Evolutionary conservation across 139 green algal genomes (phyloP).

Genomic region (Haematococcus lacustris): DNA sequence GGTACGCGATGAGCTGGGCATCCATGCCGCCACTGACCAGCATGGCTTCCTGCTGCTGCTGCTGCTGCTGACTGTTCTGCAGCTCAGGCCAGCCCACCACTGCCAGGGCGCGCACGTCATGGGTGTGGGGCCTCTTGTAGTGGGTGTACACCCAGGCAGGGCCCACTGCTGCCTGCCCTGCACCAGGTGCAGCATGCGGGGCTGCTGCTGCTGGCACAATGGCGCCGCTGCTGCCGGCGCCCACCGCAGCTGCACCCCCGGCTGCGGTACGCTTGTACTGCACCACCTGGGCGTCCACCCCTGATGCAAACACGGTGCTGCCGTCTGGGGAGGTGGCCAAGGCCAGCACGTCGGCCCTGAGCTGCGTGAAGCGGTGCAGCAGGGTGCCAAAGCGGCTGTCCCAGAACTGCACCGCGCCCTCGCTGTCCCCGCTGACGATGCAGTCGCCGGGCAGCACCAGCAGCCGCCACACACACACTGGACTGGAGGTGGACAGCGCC

Average conservation of each 20-base stretch:
- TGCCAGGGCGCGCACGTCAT: constrained; percentile 71
- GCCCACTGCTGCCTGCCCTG: constrained; percentile 10
- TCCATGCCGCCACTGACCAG: constrained; percentile 39
- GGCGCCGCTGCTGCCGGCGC: not conserved
- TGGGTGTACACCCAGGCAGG: constrained; percentile 65
- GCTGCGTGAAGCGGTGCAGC: constrained; percentile 53
- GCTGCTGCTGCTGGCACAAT: not conserved
- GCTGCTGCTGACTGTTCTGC: not conserved
- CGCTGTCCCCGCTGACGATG: constrained; percentile 74
- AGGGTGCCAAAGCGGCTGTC: constrained; percentile 73
- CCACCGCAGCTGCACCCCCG: not conserved
- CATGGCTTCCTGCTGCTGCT: not conserved
- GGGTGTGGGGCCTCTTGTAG: constrained; percentile 72
- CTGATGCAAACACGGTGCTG: constrained; percentile 70
- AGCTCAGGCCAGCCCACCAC: too few species aligned
- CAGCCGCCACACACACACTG: constrained; percentile 75
- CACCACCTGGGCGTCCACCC: constrained; percentile 67
- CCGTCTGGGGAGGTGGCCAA: constrained; percentile 66
- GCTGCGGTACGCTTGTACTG: constrained; percentile 3
- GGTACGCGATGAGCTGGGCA: constrained; percentile 35
- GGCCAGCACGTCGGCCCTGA: constrained; percentile 75
- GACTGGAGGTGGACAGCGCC: constrained; percentile 19
- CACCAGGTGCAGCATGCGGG: not conserved
- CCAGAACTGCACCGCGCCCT: constrained; percentile 76
- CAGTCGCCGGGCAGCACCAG: constrained; percentile 70